Evolutionary conservation across 192 early-diverging fungal species (phyloP), one percentile per base, ranked within the genome.

Genomic region (Backusella sp.): DNA sequence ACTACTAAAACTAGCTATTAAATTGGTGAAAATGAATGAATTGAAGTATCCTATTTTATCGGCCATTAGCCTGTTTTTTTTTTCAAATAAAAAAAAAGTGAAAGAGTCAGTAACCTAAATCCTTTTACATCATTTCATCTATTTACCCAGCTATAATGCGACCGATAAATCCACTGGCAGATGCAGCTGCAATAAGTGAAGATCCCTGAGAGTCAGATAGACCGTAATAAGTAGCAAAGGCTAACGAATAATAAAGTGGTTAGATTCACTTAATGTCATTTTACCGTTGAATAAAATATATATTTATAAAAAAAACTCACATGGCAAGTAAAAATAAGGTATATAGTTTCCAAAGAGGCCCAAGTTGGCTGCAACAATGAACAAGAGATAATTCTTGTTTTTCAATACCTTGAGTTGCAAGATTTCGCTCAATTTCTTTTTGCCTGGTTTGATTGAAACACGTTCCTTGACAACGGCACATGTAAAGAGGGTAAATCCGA

Each of bases 311-410:
- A 5, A 46, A n/a, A 49, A 7, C 46, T 49, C n/a, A 49, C 46
- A n/a, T 49, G 46, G 46, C 46, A 44, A 15, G 35, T 70, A 79
- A 41, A 70, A 79, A 65, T 67, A 79, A 36, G 78, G 78, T 23
- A 79, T 36, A 35, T 75, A 75, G 23, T 72, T 75, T 35, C 78
- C 78, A 39, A 73, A 56, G 15, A 79, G 56, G 0, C 52, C 41
- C 8, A 74, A 52, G n/a, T 65, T 65, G 11, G 73, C 52, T 19
- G 68, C 78, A 44, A 70, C 14, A 70, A 68, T 56, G 62, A 73
- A 79, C 6, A 79, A 59, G 1, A 75, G 32, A 19, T 68, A 74
- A 23, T 70, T 79, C 23, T 21, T 44, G 12, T 79, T 70, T 28
- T 72, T 75, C 14, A 79, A 42, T 1, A 79, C 70, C 36, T 39